A percentile compares a stretch with the other conserved stretches of the same genome.
phyloP scores from a whole-genome alignment of 2,329 filamentous ascomycete species.

The Cladobotryum mycophilum region DNA sequence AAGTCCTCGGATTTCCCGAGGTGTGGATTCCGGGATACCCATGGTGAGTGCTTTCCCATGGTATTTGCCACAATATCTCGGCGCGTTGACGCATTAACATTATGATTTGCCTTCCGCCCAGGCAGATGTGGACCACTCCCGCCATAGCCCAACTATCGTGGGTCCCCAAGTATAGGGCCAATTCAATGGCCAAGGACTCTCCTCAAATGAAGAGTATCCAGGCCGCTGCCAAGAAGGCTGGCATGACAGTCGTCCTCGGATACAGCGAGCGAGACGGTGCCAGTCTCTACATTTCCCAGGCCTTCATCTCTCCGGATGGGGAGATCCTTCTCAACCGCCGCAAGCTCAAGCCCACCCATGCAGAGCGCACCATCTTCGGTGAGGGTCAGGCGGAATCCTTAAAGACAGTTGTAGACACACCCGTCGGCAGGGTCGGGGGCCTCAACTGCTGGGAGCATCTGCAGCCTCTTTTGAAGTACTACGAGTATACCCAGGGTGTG shows the following conservation, averaged over 20 bases:
- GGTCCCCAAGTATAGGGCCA: conserved; percentile 6
- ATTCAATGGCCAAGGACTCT: conserved; percentile 26
- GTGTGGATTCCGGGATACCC: conserved; percentile 48
- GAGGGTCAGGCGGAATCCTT: conserved; percentile 43
- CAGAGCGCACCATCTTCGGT: conserved; percentile 41
- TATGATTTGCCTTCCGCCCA: background rate
- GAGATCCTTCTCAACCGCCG: conserved; percentile 37
- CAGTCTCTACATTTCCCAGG: conserved; percentile 40
- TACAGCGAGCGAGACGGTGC: conserved; percentile 39
- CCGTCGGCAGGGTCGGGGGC: conserved; percentile 43
- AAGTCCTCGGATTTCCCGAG: conserved; percentile 48
- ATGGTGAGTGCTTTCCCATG: conserved; percentile 26
- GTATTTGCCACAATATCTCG: background rate
- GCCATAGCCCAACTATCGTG: conserved; percentile 16
- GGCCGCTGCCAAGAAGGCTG: conserved; percentile 30
- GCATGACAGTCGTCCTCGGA: conserved; percentile 39
- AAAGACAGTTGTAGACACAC: conserved; percentile 35
- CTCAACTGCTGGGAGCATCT: conserved; percentile 50
- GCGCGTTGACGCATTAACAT: background rate
- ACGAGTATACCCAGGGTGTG: conserved; percentile 16
- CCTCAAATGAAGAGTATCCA: conserved; percentile 35
- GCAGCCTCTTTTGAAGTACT: conserved; percentile 13
- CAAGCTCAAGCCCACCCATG: conserved; percentile 42
- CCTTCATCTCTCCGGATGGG: conserved; percentile 43
- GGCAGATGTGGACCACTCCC: conserved; percentile 27